Base-by-base conservation (phyloP, 495 filamentous ascomycete species). In the Aspergillus bertholletiae region DNA sequence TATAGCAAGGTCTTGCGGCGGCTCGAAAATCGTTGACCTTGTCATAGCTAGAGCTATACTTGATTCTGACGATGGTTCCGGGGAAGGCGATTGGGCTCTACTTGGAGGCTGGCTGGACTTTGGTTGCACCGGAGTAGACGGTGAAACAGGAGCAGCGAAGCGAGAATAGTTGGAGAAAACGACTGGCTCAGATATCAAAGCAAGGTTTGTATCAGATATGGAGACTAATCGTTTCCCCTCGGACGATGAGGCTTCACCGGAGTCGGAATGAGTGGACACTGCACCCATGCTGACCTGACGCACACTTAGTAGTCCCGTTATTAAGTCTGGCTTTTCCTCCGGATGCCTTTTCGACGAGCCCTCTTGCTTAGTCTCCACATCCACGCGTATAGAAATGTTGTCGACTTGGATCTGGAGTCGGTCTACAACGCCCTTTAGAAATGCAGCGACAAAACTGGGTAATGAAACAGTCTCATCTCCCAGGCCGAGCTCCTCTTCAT, bases 401-500 rank as follows among this genome's bases (percentile, higher is more conserved):
- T 76, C 79, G 35, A 96, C 78, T 27, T 76, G 77, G 17, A 97
- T 69, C 68, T 90, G 81, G 22, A 96, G 69, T 35, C 92, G 83
- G 63, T 97, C 90, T 28, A 83, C 75, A 52, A 97, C 83, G 5
- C 91, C 91, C 65, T 90, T 86, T 0, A 97, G 68, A 60, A 95
- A 93, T 22, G 81, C 85, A 9, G 90, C 85, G 13, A 99, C 75
- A 59, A 97, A 93, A 3, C 73, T 81, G 9, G 95, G 95, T 7
- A 97, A 71, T 2, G 86, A 87, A 13, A 95, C 62, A 0, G 78
- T 73, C 53, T 90, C 85, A 13, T 87, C 90, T 18, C 95, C 95
- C 20, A 88, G 58, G 1, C 82, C 76, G 15, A 78, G 67, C 30
- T 88, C 86, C 8, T 81, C 85, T 23, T 84, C 84, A 49, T 85